Base-by-base conservation (phyloP, 2,329 filamentous ascomycete genomes). In the Penicillium sp. region DNA sequence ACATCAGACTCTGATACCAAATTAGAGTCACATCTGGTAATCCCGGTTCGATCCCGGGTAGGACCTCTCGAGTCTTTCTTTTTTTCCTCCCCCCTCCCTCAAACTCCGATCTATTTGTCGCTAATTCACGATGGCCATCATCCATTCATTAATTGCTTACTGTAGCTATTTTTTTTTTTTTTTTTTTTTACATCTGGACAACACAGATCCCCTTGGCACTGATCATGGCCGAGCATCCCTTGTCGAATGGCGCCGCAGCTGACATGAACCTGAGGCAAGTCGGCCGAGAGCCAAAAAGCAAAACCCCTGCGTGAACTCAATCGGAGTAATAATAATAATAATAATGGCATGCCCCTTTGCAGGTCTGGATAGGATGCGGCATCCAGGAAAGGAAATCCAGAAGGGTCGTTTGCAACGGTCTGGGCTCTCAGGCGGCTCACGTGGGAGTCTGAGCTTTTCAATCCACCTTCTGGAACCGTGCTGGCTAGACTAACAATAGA, bases 31-130 rank as follows among this genome's bases (percentile, higher is more conserved):
- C 19, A 62, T 62, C 54, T 57, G 60, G 54, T 54, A 38, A 62
- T 62, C 54, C 60, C 60, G 60, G 54, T 62, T 62, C 60, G 54
- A 62, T 62, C 60, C 60, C 54, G 60, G 60, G 54, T 38, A 62
- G 31, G 60, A 62, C 60, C 54, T 61, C 13, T 46, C n/a, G 19
- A 15, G 7, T 51, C 17, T 19, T 17, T 44, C 46, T 50, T 46
- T 29, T 60, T 38, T 38, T 30, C 6, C 26, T 54, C 9, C 5
- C 7, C 26, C 35, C 35, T 11, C 35, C 15, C 35, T 9, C 35
- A 4, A 9, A 11, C 35, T 11, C 35, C 15, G 5, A 38, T 38
- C 8, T 38, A 2, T 35, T 35, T 7, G 23, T 7, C 6, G 31
- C 13, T 35, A 6, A 13, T 35, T 35, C 8, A 13, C 13, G 7